Evolutionary conservation across 2,329 filamentous ascomycete genomes (phyloP), one percentile per base, ranked within the genome.

Genomic region (Stagonosporopsis vannaccii): DNA sequence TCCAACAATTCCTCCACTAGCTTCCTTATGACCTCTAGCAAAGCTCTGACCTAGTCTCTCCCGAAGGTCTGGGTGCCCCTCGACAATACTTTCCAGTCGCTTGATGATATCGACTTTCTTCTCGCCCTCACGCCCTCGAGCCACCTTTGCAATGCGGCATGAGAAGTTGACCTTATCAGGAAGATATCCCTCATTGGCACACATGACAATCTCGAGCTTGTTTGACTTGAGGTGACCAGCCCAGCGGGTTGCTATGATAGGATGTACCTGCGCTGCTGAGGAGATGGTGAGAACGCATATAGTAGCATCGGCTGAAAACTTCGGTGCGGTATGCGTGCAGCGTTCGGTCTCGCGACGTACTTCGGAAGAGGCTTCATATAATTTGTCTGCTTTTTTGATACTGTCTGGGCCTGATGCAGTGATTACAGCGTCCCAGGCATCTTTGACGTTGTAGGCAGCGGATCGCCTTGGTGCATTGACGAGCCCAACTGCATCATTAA

Each of bases 231-330:
- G 75, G 60, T 85, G 80, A 0, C 85, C 84, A 0, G 87, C 83
- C 87, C 87, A 90, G 11, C 87, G 78, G 4, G 86, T 88, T 2
- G 87, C 87, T 52, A 90, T 87, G 2, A 90, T 80, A 0, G 86
- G 85, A 67, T 90, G 88, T 0, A 90, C 80, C 64, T 90, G 87
- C 1, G 85, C 84, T 23, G 77, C 73, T 1, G 83, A 87, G 30
- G 73, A 79, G 63, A 90, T 89, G 4, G 84, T 80, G 40, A 90
- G 79, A 0, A 90, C 83, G 0, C 87, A 87, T 12, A 90, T 81
- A 43, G 79, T 84, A 1, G 80, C 85, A 55, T 90, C 87, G 3
- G 78, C 74, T 4, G 84, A 87, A 73, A 90, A 89, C 62, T 83
- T 85, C 0, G 88, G 87, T 1, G 86, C 80, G 1, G 84, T 81